A percentile compares a stretch with the other conserved stretches of the same genome.
These are phyloP conservation scores for Clavaria fumosa DNA, from an alignment of 768 basidiomycete genomes.

Conservation along the genomic window DNA sequence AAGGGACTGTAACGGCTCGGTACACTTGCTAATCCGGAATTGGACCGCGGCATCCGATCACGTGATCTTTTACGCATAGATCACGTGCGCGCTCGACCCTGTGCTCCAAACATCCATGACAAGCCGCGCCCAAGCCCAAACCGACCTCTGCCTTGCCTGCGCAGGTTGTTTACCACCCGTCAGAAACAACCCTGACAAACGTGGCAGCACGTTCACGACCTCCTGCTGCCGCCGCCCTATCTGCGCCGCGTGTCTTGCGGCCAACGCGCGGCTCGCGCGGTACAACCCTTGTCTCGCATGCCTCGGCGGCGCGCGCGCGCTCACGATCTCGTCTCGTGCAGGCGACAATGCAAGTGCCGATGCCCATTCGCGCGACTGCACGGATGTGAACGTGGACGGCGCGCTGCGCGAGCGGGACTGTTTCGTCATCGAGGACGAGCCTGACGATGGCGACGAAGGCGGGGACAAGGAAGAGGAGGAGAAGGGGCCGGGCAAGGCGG, in stretches of 20 bases:
- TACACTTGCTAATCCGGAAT: too few relatives aligned
- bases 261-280: conserved; percentile 46
- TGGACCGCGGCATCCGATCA: too few relatives aligned
- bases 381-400: conserved; percentile 31
- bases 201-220: conserved; percentile 29
- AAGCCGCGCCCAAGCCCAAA: conserved; percentile 12
- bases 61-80: too few relatives aligned
- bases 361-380: conserved; percentile 1
- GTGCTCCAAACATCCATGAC: not conserved
- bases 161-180: conserved; percentile 39
- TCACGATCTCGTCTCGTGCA: conserved; percentile 11
- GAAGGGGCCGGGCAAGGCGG: too few relatives aligned
- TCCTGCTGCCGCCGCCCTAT: conserved; percentile 52
- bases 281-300: conserved; percentile 66
- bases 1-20: conserved; percentile 8
- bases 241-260: conserved; percentile 38
- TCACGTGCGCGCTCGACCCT: not conserved
- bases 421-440: conserved; percentile 53
- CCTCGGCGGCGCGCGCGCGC: conserved; percentile 37
- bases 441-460: conserved; percentile 23
- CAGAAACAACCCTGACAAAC: conserved; percentile 9
- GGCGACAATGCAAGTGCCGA: too few relatives aligned
- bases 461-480: conserved; percentile 2
- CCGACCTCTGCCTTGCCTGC: conserved; percentile 42
- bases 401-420: conserved; percentile 42